Percentiles rank a stretch among this genome's conserved stretches.
These are phyloP conservation scores for Stephanodiscus triporus DNA, from an alignment of 108 stramenopile genomes.

Conservation along the genomic window DNA sequence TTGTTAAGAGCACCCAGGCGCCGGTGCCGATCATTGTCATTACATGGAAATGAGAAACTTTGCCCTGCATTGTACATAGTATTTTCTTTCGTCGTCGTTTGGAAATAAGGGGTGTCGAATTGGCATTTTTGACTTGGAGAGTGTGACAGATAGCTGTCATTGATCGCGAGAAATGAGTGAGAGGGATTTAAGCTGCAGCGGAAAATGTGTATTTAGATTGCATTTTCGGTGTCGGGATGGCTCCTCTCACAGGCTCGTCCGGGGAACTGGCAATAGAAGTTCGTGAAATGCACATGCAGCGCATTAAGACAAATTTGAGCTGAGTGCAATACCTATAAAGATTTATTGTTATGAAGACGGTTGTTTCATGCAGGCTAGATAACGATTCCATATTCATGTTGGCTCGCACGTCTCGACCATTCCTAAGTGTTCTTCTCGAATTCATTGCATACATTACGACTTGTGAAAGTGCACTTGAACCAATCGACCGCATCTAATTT, in stretches of 20 bases:
- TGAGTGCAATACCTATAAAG: no score
- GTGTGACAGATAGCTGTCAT: neutral
- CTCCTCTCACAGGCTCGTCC: neutral
- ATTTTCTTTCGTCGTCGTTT: neutral
- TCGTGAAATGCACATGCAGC: neutral
- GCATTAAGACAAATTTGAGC: no score
- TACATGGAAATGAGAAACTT: constrained; percentile 57
- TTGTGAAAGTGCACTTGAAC: constrained; percentile 45
- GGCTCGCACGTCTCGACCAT: no score
- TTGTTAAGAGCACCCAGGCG: constrained; percentile 55
- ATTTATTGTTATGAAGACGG: no score
- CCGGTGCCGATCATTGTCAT: constrained; percentile 72
- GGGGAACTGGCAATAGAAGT: neutral
- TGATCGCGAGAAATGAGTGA: neutral
- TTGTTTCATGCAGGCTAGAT: no score
- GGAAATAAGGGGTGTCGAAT: neutral
- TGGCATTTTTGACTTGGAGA: neutral
- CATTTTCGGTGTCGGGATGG: neutral
- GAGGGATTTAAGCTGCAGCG: neutral
- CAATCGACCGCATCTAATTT: constrained; percentile 23
- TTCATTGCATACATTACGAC: constrained; percentile 12
- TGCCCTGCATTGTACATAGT: neutral
- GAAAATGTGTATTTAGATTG: neutral
- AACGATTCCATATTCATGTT: no score
- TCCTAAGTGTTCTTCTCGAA: no score